Base-by-base conservation (phyloP, 257 asterid species). In the Salvia splendens region DNA sequence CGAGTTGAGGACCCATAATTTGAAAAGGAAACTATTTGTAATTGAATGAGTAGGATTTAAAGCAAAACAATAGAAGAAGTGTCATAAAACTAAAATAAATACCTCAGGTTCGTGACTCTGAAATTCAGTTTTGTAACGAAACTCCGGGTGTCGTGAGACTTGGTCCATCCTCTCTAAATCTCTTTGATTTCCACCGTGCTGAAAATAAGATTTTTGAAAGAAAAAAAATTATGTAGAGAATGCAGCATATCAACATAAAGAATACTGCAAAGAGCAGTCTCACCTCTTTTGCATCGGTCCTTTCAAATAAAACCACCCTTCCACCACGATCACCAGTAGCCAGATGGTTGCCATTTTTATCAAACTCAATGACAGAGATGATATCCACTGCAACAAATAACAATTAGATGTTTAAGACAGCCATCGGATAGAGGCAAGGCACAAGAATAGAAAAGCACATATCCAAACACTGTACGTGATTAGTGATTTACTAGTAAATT, bases 71-170 rank as follows among this genome's bases (percentile, higher is more conserved):
- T 20, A 20, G 24, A 0, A 20, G 24, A 20, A 20, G 24, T 20
- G 24, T 20, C 24, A 20, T 20, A 67, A 55, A 20, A 38, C 12
- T 12, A 47, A 75, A 71, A 45, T 57, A 60, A 40, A 58, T 85
- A 88, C 99, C 99, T 94, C 99, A 63, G 99, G 99, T 82, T 94
- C 99, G 59, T 94, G 99, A 82, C 99, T 94, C 79, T 94, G 99
- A 76, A 94, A 94, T 70, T 94, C 99, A 20, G 96, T 91, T 85
- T 94, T 94, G 81, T 94, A 94, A 61, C 91, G 96, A 48, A 94
- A 91, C 78, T 94, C 99, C 28, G 96, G 98, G 80, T 91, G 96
- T 54, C 91, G 87, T 78, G 77, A 72, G 63, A 72, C 90, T 55
- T 89, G 77, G 74, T 93, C 97, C 76, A 70, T 80, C 79, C 81